Evolutionary conservation across 2,329 filamentous ascomycete genomes (phyloP).

Genomic region (Dactylonectria macrodidyma): DNA sequence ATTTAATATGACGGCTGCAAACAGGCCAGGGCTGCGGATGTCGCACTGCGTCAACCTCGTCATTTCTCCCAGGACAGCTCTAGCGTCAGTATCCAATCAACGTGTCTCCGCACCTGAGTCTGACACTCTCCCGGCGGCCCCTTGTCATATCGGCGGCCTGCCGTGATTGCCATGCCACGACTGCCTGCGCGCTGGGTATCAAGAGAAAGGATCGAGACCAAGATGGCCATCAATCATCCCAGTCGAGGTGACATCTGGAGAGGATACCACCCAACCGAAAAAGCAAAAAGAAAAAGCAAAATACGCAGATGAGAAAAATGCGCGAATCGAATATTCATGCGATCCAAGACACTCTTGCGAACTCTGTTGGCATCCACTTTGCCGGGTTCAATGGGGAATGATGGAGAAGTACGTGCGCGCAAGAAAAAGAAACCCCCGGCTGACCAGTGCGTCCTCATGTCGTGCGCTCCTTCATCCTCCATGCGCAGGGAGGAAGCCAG

Average conservation of each 20-base stretch:
- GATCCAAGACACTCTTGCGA: conserved; percentile 18
- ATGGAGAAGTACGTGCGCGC: conserved; percentile 18
- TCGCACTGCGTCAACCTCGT: conserved; percentile 37
- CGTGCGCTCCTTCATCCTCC: conserved; percentile 10
- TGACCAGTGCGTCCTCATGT: conserved; percentile 27
- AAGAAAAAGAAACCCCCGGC: conserved; percentile 20
- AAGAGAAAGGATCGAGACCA: conserved; percentile 26
- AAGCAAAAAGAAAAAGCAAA: conserved; percentile 23
- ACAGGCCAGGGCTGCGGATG: conserved; percentile 19
- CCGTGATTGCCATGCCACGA: conserved; percentile 26
- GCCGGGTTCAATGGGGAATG: conserved; percentile 6
- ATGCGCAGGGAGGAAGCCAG: not conserved
- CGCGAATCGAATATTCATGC: conserved; percentile 16
- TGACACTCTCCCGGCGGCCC: conserved; percentile 27
- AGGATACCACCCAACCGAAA: conserved; percentile 24
- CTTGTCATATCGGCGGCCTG: conserved; percentile 29
- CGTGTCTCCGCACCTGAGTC: conserved; percentile 28
- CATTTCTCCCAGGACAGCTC: conserved; percentile 33
- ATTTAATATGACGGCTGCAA: conserved; percentile 25
- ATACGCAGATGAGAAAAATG: conserved; percentile 13
- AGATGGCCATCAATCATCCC: conserved; percentile 31
- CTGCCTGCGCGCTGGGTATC: conserved; percentile 13
- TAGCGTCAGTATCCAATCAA: conserved; percentile 40
- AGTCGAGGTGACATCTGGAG: conserved; percentile 26
- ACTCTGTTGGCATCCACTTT: not conserved